Percentiles rank a stretch among this genome's conserved stretches.
These are phyloP conservation scores for Cercophora sp. DNA, from an alignment of 495 filamentous ascomycete species.

Conservation along the genomic window DNA sequence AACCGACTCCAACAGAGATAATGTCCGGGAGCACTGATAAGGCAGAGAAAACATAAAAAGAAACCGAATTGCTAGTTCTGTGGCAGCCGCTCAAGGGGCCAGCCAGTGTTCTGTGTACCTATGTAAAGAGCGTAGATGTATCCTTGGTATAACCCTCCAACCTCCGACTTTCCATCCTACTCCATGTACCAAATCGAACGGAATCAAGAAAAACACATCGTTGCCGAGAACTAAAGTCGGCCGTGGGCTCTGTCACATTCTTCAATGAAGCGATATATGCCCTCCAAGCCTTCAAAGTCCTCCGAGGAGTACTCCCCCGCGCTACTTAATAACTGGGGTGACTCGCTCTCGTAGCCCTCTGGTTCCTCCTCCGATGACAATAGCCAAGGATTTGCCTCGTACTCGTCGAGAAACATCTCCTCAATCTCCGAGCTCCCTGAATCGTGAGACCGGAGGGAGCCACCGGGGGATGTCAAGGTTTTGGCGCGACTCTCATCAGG, in stretches of 20 bases:
- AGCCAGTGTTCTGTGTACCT: no score
- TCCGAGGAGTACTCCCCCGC: constrained; percentile 43
- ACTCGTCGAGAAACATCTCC: constrained; percentile 34
- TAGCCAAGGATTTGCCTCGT: constrained; percentile 45
- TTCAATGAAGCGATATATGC: constrained; percentile 82
- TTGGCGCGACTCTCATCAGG: constrained; percentile 44
- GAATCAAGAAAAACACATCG: no score
- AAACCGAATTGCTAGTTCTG: no score
- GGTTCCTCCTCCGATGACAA: constrained; percentile 27
- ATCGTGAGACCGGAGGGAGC: constrained; percentile 43
- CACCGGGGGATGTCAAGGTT: constrained; percentile 49
- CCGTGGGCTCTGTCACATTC: constrained; percentile 79
- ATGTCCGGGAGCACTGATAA: no score
- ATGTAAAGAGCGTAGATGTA: no score
- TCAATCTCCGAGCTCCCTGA: constrained; percentile 40
- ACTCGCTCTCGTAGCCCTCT: constrained; percentile 51
- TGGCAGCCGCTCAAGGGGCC: no score
- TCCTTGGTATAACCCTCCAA: no score
- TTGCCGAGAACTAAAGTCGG: no score
- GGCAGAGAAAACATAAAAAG: no score
- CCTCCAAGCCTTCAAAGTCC: constrained; percentile 77
- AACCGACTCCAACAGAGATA: no score
- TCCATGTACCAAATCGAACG: no score
- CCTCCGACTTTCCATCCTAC: no score
- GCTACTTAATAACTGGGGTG: constrained; percentile 37